Base-by-base conservation (phyloP, 2,329 filamentous ascomycete species). In the Hirsutella minnesotensis region DNA sequence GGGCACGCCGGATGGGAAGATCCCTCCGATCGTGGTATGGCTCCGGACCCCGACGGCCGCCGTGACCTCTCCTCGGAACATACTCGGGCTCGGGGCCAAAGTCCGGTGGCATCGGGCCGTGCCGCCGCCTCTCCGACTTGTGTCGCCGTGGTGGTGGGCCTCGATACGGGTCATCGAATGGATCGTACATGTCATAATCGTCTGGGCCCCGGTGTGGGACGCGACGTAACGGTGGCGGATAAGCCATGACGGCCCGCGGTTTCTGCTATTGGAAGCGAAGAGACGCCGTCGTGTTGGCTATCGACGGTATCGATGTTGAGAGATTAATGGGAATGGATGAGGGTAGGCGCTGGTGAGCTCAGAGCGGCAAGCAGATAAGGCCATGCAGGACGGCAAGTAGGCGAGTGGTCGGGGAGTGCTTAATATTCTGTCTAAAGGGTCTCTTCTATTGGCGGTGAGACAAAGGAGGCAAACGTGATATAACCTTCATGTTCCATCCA, bases 91-190 rank as follows among this genome's bases (percentile, higher is more conserved):
- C 42, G 4, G 45, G 44, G 21, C 35, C 37, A 9, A 40, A 27
- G 18, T 48, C 49, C 21, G 49, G 48, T 18, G 46, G 48, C 36
- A 38, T 48, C 21, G 46, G 47, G 34, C 38, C 45, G 31, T 45
- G 46, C 21, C 49, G 47, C 21, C 46, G 50, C 15, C 47, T 49
- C 19, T 54, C 52, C 9, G 54, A 56, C 43, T 49, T 50, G 47
- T 51, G 49, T 24, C 52, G 49, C 9, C 50, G 49, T 7, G 52
- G 51, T 3, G 48, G 43, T 9, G 48, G 41, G 5, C 31, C 40
- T 3, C n/a, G 33, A 18, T 35, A 35, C 33, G 33, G 8, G 1
- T 36, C 18, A 15, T 45, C 43, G 20, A 24, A 30, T 20, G 44
- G 31, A n/a, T 39, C 44, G 20, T 52, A 40, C 24, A 52, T 51